Conservation (phyloP, 2,329 filamentous ascomycete genomes). For the Ophiostoma quercus region DNA sequence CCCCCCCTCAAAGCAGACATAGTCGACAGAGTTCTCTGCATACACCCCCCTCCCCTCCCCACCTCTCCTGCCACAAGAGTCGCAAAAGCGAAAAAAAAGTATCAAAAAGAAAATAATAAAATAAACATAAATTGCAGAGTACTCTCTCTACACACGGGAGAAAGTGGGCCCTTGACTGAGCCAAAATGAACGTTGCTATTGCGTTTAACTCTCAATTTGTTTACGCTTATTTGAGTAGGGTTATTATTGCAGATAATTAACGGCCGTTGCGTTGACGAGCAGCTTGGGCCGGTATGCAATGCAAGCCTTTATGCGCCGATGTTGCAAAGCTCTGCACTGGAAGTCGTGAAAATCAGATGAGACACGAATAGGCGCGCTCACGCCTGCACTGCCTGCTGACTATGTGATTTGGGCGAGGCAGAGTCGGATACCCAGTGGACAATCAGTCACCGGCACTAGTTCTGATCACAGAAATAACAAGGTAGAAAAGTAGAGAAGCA, state of each 20-base stretch:
- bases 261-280: not conserved
- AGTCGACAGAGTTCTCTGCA: not conserved
- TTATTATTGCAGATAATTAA: not conserved
- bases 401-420: not conserved
- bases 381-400: not conserved
- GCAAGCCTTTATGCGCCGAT: not conserved
- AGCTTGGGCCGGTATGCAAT: not conserved
- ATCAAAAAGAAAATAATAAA: not conserved
- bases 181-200: not conserved
- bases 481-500: not conserved
- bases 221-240: not conserved
- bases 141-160: not conserved
- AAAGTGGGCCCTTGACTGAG: not conserved
- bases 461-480: not conserved
- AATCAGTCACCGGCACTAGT: not conserved
- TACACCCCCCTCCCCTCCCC: not conserved
- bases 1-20: not conserved
- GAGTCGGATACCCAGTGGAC: not conserved
- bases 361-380: constrained; percentile 1
- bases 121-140: no score
- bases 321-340: not conserved
- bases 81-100: not conserved
- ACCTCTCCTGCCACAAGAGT: not conserved
- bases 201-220: not conserved
- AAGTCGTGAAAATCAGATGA: not conserved